Conservation (phyloP, 2,329 filamentous ascomycete genomes). For the Dendryphion nanum region DNA sequence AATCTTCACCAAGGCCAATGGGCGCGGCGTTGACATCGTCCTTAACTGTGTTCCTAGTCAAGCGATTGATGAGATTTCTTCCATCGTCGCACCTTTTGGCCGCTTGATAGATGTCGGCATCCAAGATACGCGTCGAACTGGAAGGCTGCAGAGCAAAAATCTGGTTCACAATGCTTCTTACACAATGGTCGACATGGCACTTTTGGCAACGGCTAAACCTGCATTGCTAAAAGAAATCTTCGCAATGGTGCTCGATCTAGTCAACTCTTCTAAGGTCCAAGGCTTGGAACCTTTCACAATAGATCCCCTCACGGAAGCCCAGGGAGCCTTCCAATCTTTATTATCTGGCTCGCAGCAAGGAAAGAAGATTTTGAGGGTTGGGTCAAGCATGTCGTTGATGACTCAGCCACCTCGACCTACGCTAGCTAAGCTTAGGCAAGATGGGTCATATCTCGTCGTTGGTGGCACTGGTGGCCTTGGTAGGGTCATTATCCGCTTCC, state of each 20-base stretch:
- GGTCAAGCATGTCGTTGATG: too few relatives aligned
- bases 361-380: too few relatives aligned
- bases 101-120: background rate
- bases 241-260: background rate
- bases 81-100: background rate
- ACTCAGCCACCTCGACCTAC: background rate
- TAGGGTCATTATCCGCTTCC: conserved; percentile 14
- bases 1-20: background rate
- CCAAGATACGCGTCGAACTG: background rate
- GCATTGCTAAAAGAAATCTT: background rate
- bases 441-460: conserved; percentile 18
- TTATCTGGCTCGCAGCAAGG: too few relatives aligned
- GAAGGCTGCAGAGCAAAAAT: background rate
- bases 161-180: background rate
- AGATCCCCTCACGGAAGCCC: background rate
- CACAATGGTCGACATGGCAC: background rate
- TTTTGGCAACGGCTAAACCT: too few relatives aligned
- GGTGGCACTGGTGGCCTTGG: conserved; percentile 20
- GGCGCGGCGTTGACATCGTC: background rate
- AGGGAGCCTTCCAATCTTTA: background rate
- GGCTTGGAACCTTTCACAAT: background rate
- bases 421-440: background rate
- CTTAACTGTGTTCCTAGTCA: background rate
- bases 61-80: background rate
- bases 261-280: background rate